These are phyloP conservation scores for Pythium monospermum DNA, from an alignment of 352 stramenopile genomes.

Conservation along the genomic window DNA sequence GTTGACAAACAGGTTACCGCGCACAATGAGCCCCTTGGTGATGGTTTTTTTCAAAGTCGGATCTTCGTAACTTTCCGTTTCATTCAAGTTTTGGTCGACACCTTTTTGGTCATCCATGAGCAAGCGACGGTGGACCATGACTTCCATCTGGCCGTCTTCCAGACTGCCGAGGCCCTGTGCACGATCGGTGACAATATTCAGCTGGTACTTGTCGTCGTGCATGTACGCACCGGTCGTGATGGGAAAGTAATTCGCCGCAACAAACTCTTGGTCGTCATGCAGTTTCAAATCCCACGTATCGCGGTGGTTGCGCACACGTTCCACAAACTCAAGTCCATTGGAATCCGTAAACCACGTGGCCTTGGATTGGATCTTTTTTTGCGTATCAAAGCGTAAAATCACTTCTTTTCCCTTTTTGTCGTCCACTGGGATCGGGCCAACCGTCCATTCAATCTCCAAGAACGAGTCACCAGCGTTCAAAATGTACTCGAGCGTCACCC, in stretches of 20 bases:
- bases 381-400: slow-evolving; percentile 87
- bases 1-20: slow-evolving; percentile 66
- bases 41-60: slow-evolving; percentile 45
- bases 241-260: slow-evolving; percentile 97
- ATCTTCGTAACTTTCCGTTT: slow-evolving; percentile 86
- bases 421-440: slow-evolving; percentile 64
- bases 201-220: slow-evolving; percentile 76
- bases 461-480: slow-evolving; percentile 82
- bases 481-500: slow-evolving; percentile 90
- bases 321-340: slow-evolving; percentile 94
- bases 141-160: slow-evolving; percentile 88
- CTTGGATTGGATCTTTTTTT: slow-evolving; percentile 45
- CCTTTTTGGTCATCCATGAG: slow-evolving; percentile 92
- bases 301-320: slow-evolving; percentile 84
- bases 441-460: slow-evolving; percentile 94
- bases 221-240: slow-evolving; percentile 94
- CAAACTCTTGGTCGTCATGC: slow-evolving; percentile 88
- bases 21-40: slow-evolving; percentile 60
- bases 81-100: slow-evolving; percentile 90
- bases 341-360: slow-evolving; percentile 91
- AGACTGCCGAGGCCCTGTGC: slow-evolving; percentile 92
- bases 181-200: slow-evolving; percentile 90
- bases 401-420: slow-evolving; percentile 94
- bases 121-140: slow-evolving; percentile 97
- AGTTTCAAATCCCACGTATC: slow-evolving; percentile 86